A percentile compares a stretch with the other conserved stretches of the same genome.
These are phyloP conservation scores for Gentiana dahurica DNA, from an alignment of 257 asterid species.

Conservation along the genomic window DNA sequence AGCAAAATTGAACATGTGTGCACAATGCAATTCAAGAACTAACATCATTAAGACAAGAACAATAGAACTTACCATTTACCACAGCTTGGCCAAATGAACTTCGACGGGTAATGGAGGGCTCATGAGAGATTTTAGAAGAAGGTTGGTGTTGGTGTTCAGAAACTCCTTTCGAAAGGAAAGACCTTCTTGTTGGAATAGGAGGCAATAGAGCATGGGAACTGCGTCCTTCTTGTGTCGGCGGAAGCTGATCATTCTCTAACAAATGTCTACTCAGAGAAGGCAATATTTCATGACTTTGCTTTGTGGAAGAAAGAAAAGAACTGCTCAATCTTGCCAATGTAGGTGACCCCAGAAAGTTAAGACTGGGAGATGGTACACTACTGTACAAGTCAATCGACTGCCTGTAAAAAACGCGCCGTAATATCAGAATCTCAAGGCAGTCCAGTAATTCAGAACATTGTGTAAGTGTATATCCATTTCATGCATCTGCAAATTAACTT, in stretches of 20 bases:
- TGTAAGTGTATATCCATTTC: too few species aligned
- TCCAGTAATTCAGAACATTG: not conserved
- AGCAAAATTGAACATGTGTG: too few species aligned
- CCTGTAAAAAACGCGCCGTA: slow-evolving; percentile 23
- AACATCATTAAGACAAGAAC: not conserved
- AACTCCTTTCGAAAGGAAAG: slow-evolving; percentile 24
- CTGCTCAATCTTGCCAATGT: slow-evolving; percentile 47
- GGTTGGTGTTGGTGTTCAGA: slow-evolving; percentile 29
- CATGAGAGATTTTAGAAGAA: slow-evolving; percentile 39
- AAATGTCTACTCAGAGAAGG: slow-evolving; percentile 66
- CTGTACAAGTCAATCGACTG: slow-evolving; percentile 77
- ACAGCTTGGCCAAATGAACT: slow-evolving; percentile 74
- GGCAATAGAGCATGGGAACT: slow-evolving; percentile 51
- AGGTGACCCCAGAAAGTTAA: slow-evolving; percentile 63
- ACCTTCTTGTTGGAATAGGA: slow-evolving; percentile 43
- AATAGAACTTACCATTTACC: slow-evolving; percentile 40
- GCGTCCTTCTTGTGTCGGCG: slow-evolving; percentile 27
- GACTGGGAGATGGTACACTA: slow-evolving; percentile 77
- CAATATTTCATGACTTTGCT: slow-evolving; percentile 65
- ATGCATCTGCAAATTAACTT: too few species aligned
- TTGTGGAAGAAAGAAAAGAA: slow-evolving; percentile 64
- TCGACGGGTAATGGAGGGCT: slow-evolving; percentile 35
- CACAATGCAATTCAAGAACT: too few species aligned
- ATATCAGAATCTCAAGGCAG: not conserved
- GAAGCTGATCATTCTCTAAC: slow-evolving; percentile 30